Base-by-base conservation (phyloP, 305 asterid genomes). In the Fraxinus latifolia region DNA sequence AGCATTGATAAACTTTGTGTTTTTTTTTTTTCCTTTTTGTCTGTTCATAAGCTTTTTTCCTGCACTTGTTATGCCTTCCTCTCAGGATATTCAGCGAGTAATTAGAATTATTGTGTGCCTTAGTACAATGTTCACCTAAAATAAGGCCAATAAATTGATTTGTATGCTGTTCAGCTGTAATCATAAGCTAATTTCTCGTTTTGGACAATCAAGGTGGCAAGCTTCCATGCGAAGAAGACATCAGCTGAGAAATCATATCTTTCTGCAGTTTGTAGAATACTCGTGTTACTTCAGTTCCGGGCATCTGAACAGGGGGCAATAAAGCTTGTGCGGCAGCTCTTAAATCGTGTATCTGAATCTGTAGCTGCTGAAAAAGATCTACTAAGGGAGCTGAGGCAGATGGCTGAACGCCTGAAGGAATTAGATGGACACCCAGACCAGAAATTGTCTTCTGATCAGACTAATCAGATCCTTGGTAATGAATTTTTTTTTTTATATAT, bases 221-320 rank as follows among this genome's bases (percentile, higher is more conserved):
- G 91, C 83, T 92, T 92, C 85, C 88, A 79, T 62, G 84, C 82
- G 70, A 96, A 90, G 92, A 94, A 94, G 87, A 88, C 97, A 67
- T 93, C 95, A 29, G 96, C 98, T 33, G 98, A 90, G 87, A 96
- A 91, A 88, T 81, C 98, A 67, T 96, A 92, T 67, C 50, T 90
- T 60, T 90, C 93, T 78, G 97, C 97, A 77, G 90, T 96, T 53
- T 93, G 94, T 81, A 89, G 84, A 89, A 83, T 87, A 83, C 95
- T 96, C 5, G 89, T 84, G 81, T 82, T 91, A 90, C 94, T 96
- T 77, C 88, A 90, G 50, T 94, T 92, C 81, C 88, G 95, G 74
- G 88, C 87, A 75, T 80, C 95, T 8, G 98, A 94, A 76, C 98
- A 94, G 82, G 95, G 81, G 50, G 86, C 91, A 74, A 83, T 93